These are phyloP conservation scores for Brassica balearica DNA, from an alignment of 441 rosid species.

Conservation along the genomic window DNA sequence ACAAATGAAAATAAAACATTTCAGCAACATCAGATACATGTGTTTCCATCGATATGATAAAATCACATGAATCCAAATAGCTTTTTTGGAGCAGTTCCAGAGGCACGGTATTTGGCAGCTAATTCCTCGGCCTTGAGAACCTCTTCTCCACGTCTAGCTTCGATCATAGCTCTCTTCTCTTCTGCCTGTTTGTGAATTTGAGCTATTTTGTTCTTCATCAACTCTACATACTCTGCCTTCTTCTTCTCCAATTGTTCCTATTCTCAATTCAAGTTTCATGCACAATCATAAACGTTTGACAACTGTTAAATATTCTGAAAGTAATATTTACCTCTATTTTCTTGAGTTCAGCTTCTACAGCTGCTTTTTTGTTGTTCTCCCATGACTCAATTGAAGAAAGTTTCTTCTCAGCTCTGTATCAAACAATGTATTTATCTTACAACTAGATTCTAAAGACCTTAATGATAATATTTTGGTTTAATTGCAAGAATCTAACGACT, in stretches of 20 bases:
- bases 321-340: slow-evolving; percentile 60
- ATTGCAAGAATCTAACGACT: not conserved
- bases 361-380: slow-evolving; percentile 87
- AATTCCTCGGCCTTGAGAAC: slow-evolving; percentile 82
- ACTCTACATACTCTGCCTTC: slow-evolving; percentile 74
- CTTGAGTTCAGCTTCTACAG: slow-evolving; percentile 80
- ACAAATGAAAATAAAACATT: too few species aligned
- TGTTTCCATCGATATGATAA: not conserved
- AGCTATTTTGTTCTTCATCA: slow-evolving; percentile 82
- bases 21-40: not conserved
- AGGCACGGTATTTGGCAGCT: slow-evolving; percentile 83
- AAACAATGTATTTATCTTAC: slow-evolving; percentile 10
- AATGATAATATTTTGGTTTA: not conserved
- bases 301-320: not conserved
- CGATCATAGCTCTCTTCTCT: slow-evolving; percentile 79
- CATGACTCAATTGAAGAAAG: slow-evolving; percentile 70
- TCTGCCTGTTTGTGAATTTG: slow-evolving; percentile 79
- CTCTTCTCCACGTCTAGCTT: slow-evolving; percentile 81
- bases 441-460: not conserved
- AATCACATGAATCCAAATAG: slow-evolving; percentile 61
- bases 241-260: slow-evolving; percentile 66
- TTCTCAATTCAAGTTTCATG: not conserved
- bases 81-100: slow-evolving; percentile 80
- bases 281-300: not conserved
- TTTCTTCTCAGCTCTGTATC: slow-evolving; percentile 82